These are phyloP conservation scores for Populus trichocarpa DNA, from an alignment of 441 rosid genomes.

Conservation along the genomic window DNA sequence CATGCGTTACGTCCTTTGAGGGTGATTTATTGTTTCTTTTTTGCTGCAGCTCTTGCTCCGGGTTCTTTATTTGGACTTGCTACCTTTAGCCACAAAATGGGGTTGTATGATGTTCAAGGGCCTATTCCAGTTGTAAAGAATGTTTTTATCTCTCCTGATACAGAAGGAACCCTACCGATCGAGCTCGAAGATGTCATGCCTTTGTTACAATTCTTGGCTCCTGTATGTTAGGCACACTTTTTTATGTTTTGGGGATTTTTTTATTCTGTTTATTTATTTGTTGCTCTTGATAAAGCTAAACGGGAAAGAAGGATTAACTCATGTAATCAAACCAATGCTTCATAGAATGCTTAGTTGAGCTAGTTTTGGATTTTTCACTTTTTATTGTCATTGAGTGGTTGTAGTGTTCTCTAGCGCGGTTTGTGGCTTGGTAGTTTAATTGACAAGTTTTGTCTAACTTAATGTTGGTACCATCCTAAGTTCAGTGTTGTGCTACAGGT, in stretches of 20 bases:
- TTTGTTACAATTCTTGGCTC: slow-evolving; percentile 83
- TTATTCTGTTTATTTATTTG: background rate
- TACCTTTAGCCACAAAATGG: slow-evolving; percentile 91
- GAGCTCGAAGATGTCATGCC: slow-evolving; percentile 97
- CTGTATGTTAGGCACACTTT: slow-evolving; percentile 41
- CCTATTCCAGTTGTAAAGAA: slow-evolving; percentile 88
- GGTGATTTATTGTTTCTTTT: slow-evolving; percentile 13
- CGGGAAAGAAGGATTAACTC: background rate
- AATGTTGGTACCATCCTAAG: slow-evolving; percentile 3
- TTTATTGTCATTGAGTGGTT: slow-evolving; percentile 4
- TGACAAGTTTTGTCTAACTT: background rate
- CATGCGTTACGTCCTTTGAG: background rate
- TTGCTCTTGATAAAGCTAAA: slow-evolving; percentile 5
- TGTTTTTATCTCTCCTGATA: slow-evolving; percentile 74
- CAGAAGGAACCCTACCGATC: slow-evolving; percentile 56
- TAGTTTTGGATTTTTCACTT: background rate
- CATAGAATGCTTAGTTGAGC: background rate
- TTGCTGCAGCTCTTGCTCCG: slow-evolving; percentile 67
- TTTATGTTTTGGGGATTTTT: slow-evolving; percentile 3
- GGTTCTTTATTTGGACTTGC: slow-evolving; percentile 90
- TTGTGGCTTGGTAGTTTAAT: background rate
- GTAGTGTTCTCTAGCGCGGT: slow-evolving; percentile 4
- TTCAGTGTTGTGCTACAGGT: slow-evolving; percentile 46
- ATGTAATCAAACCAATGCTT: background rate
- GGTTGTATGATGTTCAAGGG: slow-evolving; percentile 95